Percentiles rank a stretch among this genome's conserved stretches.
phyloP scores from a whole-genome alignment of 2,329 filamentous ascomycete genomes.

The Paecilomyces fulvus region DNA sequence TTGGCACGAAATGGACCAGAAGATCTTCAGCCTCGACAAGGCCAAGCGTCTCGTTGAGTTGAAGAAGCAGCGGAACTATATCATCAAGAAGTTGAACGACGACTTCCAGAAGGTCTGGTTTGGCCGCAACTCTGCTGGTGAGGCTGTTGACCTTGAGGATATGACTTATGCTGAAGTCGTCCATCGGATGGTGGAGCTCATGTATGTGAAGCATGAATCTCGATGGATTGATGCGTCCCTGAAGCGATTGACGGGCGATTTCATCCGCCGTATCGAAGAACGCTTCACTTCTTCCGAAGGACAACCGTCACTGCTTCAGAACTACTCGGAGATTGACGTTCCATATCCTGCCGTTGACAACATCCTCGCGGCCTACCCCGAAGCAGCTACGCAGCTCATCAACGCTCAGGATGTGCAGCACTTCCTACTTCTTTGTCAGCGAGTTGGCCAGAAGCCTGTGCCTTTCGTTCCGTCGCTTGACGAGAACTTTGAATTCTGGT shows the following conservation, averaged over 20 bases:
- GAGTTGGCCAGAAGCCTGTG: conserved; percentile 88
- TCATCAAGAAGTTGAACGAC: conserved; percentile 91
- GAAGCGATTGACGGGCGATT: conserved; percentile 78
- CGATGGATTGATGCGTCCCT: conserved; percentile 88
- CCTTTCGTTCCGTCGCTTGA: conserved; percentile 94
- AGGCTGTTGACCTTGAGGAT: conserved; percentile 81
- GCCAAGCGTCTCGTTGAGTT: conserved; percentile 83
- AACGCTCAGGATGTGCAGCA: conserved; percentile 97
- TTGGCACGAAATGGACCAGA: conserved; percentile 98
- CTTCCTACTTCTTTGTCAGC: conserved; percentile 86
- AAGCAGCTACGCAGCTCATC: conserved; percentile 83
- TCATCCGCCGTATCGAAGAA: conserved; percentile 94
- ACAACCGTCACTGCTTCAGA: conserved; percentile 77
- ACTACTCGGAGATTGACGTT: conserved; percentile 75
- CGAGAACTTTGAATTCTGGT: conserved; percentile 97
- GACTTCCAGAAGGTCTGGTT: conserved; percentile 99
- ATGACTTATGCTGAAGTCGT: conserved; percentile 93
- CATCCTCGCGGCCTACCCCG: conserved; percentile 75
- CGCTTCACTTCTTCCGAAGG: conserved; percentile 71
- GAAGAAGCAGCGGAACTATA: conserved; percentile 80
- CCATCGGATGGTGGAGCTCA: conserved; percentile 76
- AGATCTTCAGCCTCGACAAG: conserved; percentile 94
- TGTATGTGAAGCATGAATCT: conserved; percentile 83
- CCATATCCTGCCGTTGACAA: conserved; percentile 71
- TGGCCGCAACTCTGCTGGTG: conserved; percentile 69